Conservation (phyloP, 192 early-diverging fungal species). For the Entophlyctis luteolus region DNA sequence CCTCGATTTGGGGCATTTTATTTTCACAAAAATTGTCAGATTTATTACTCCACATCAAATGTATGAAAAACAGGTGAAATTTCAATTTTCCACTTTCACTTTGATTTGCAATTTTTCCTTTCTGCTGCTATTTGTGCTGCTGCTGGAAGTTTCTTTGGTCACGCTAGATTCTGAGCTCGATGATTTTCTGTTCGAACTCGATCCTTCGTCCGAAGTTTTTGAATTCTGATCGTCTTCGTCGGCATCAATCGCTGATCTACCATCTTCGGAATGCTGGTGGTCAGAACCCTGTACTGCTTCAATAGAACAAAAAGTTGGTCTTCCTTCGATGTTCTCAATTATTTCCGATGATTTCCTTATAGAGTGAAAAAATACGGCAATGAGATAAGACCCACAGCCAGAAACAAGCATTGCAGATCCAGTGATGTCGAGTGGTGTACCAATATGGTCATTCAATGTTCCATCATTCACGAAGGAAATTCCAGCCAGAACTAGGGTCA, state of each 20-base stretch:
- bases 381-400: background rate
- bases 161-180: too few species aligned
- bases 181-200: too few species aligned
- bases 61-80: too few species aligned
- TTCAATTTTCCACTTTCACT: too few species aligned
- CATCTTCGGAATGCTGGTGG: too few species aligned
- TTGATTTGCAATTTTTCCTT: too few species aligned
- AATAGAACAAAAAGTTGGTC: background rate
- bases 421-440: constrained; percentile 2
- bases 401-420: background rate
- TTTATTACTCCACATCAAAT: too few species aligned
- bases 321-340: background rate
- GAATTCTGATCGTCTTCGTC: too few species aligned
- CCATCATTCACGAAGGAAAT: constrained; percentile 4
- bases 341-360: background rate
- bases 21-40: background rate
- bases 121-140: too few species aligned
- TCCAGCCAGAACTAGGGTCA: background rate
- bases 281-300: background rate
- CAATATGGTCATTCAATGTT: background rate
- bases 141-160: too few species aligned
- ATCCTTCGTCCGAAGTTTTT: too few species aligned
- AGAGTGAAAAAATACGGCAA: constrained; percentile 9
- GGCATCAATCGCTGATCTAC: too few species aligned
- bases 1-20: constrained; percentile 19